Conservation (phyloP, 2,329 filamentous ascomycete species). For the Stagonosporopsis tanaceti region DNA sequence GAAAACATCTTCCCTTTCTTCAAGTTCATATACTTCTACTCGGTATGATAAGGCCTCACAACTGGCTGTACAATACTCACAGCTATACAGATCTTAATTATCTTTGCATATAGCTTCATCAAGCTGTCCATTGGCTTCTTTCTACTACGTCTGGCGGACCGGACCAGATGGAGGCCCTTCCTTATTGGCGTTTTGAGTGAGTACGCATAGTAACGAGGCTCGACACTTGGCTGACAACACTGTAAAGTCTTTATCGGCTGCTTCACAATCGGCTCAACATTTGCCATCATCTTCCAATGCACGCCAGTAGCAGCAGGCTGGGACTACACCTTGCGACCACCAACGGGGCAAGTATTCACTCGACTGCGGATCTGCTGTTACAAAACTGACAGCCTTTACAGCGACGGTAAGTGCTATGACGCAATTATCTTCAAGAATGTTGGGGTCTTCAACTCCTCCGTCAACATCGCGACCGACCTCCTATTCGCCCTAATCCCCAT, state of each 20-base stretch:
- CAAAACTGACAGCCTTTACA: conserved; percentile 5
- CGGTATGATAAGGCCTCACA: conserved; percentile 17
- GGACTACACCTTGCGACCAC: conserved; percentile 44
- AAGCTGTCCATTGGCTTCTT: conserved; percentile 60
- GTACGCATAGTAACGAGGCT: conserved; percentile 11
- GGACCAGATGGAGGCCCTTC: conserved; percentile 46
- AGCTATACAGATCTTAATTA: conserved; percentile 49
- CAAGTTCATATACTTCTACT: conserved; percentile 55
- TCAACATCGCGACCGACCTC: conserved; percentile 52
- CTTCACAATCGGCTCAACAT: conserved; percentile 39
- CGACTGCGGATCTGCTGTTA: accelerated
- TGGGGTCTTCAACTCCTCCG: conserved; percentile 56
- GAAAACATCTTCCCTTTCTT: conserved; percentile 46
- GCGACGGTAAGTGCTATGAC: conserved; percentile 35
- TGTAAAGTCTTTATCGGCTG: conserved; percentile 22
- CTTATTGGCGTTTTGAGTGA: conserved; percentile 54
- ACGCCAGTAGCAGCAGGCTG: conserved; percentile 56
- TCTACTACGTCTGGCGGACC: conserved; percentile 53
- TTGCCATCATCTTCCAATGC: conserved; percentile 39
- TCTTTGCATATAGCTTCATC: conserved; percentile 55
- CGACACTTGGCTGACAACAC: background rate
- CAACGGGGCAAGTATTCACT: conserved; percentile 21
- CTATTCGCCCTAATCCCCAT: conserved; percentile 54
- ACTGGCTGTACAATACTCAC: background rate
- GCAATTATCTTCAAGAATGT: conserved; percentile 56